A percentile compares a stretch with the other conserved stretches of the same genome.
These are phyloP conservation scores for Barbatosphaeria neglecta DNA, from an alignment of 495 filamentous ascomycete species.

Conservation along the genomic window DNA sequence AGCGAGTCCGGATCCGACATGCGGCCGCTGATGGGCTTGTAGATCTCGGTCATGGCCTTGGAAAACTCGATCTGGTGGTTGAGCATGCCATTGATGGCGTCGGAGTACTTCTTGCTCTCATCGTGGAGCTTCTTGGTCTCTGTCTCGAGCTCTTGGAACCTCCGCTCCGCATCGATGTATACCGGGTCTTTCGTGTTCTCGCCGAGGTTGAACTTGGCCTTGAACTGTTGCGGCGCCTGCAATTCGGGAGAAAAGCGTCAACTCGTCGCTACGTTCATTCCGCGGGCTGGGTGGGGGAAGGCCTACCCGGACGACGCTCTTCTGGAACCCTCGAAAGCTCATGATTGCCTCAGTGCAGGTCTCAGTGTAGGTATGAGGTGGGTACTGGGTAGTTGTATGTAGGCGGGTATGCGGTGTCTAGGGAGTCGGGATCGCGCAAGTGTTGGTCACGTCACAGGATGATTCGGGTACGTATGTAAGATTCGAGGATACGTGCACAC, in stretches of 20 bases:
- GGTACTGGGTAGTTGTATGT: too few relatives aligned
- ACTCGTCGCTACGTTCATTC: too few relatives aligned
- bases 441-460: too few relatives aligned
- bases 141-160: slow-evolving; percentile 86
- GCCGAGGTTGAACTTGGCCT: slow-evolving; percentile 83
- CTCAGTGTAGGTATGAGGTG: not conserved
- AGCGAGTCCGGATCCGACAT: slow-evolving; percentile 85
- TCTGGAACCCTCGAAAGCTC: slow-evolving; percentile 95
- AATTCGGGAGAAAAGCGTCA: slow-evolving; percentile 3
- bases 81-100: slow-evolving; percentile 97
- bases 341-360: slow-evolving; percentile 32
- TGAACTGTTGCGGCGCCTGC: slow-evolving; percentile 84
- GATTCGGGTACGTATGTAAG: too few relatives aligned
- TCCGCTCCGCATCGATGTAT: slow-evolving; percentile 86
- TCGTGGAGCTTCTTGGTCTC: slow-evolving; percentile 96
- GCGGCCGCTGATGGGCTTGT: slow-evolving; percentile 94
- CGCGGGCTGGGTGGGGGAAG: slow-evolving; percentile 8
- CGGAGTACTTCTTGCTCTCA: slow-evolving; percentile 89
- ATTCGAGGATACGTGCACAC: too few relatives aligned
- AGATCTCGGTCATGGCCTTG: slow-evolving; percentile 86
- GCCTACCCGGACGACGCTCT: slow-evolving; percentile 69
- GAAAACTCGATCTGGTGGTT: slow-evolving; percentile 98
- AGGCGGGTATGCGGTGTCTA: too few relatives aligned
- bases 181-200: slow-evolving; percentile 90
- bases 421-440: too few relatives aligned